phyloP scores from a whole-genome alignment of 2,329 filamentous ascomycete species.

The Fusarium subglutinans region DNA sequence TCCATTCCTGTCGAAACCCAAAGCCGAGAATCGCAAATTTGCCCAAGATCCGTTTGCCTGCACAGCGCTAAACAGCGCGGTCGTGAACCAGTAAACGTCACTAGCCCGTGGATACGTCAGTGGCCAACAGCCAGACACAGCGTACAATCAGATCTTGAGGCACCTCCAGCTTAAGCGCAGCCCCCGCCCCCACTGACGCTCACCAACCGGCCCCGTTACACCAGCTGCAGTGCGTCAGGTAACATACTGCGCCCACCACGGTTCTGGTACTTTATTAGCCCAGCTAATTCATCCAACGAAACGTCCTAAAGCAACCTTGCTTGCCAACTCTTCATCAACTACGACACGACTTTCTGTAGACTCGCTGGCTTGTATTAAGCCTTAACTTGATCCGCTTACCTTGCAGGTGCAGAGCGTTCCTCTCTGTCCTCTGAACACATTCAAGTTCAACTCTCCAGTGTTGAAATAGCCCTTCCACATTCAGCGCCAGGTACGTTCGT shows the following conservation, averaged over 20 bases:
- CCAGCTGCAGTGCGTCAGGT: neutral
- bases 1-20: conserved; percentile 1
- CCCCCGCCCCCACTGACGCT: conserved; percentile 31
- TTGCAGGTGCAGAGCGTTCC: neutral
- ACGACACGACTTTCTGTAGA: conserved; percentile 31
- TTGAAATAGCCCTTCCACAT: neutral
- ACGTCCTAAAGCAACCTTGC: conserved; percentile 15
- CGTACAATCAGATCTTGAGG: conserved; percentile 6
- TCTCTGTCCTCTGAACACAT: neutral
- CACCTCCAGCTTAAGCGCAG: conserved; percentile 24
- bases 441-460: neutral
- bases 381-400: conserved; percentile 8
- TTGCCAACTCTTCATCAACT: conserved; percentile 32
- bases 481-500: conserved; percentile 29
- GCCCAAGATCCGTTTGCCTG: conserved; percentile 10
- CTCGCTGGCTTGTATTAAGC: conserved; percentile 10
- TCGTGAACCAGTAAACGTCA: conserved; percentile 31
- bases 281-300: conserved; percentile 17
- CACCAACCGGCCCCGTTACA: conserved; percentile 12
- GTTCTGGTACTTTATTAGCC: neutral
- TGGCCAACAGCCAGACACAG: conserved; percentile 25
- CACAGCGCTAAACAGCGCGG: conserved; percentile 25
- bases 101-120: conserved; percentile 25
- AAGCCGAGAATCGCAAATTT: conserved; percentile 1
- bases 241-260: neutral